Conservation (phyloP, 2,329 filamentous ascomycete genomes). For the Torrubiellomyces zombiae region DNA sequence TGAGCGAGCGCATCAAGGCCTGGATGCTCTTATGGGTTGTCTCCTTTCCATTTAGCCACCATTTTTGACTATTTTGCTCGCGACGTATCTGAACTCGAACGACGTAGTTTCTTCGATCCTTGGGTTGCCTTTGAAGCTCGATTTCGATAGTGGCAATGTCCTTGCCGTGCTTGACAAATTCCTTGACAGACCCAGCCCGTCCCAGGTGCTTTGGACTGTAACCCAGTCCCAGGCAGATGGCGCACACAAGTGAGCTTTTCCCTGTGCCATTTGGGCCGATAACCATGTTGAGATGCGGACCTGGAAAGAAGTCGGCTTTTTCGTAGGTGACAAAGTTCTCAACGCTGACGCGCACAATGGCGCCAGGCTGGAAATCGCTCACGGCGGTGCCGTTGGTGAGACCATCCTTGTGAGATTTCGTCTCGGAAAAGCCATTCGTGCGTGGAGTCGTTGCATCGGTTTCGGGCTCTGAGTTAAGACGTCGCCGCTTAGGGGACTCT, state of each 20-base stretch:
- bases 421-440: conserved; percentile 3
- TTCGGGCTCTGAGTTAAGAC: conserved; percentile 11
- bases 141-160: conserved; percentile 72
- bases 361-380: conserved; percentile 48
- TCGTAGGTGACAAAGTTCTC: conserved; percentile 92
- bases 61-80: conserved; percentile 70
- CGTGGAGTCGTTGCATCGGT: conserved; percentile 6
- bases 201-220: conserved; percentile 71
- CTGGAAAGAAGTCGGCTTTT: conserved; percentile 75
- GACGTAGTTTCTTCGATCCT: conserved; percentile 48
- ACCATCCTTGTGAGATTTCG: conserved; percentile 5
- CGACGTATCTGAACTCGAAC: conserved; percentile 62
- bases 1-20: conserved; percentile 50
- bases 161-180: conserved; percentile 86
- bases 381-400: conserved; percentile 6
- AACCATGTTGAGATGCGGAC: conserved; percentile 92
- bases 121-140: conserved; percentile 55
- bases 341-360: conserved; percentile 75
- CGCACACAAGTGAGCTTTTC: conserved; percentile 93
- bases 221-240: conserved; percentile 83
- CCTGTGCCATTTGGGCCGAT: conserved; percentile 98
- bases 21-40: conserved; percentile 47
- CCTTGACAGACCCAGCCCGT: conserved; percentile 65
- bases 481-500: conserved; percentile 25
- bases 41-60: conserved; percentile 54